Evolutionary conservation across 495 filamentous ascomycete genomes (phyloP).

Genomic region (Amphirosellinia nigrospora): DNA sequence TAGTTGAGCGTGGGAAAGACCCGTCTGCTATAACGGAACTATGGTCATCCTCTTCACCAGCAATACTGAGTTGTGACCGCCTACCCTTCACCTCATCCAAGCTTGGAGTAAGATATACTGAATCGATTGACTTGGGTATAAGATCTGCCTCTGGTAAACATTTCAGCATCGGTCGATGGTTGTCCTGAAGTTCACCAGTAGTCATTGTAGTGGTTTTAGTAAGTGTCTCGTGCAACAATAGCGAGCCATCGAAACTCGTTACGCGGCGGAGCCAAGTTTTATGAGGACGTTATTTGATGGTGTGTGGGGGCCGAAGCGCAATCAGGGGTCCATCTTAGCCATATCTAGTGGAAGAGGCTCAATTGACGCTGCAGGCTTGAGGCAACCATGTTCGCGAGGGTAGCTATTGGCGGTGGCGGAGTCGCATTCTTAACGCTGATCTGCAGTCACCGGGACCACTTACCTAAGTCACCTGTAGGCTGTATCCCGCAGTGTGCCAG

Average conservation of each 20-base stretch:
- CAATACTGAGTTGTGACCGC: background rate
- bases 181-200: constrained; percentile 1
- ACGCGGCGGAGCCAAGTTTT: constrained; percentile 2
- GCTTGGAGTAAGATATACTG: constrained; percentile 9
- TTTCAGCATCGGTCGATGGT: constrained; percentile 10
- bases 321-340: background rate
- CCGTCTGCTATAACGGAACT: constrained; percentile 12
- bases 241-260: background rate
- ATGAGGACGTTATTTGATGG: background rate
- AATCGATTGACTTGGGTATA: constrained; percentile 15
- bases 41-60: constrained; percentile 9
- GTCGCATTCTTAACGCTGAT: background rate
- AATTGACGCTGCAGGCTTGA: background rate
- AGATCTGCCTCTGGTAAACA: constrained; percentile 9
- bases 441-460: background rate
- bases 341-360: background rate
- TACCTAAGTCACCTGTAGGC: constrained; percentile 6
- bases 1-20: constrained; percentile 16
- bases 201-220: constrained; percentile 6
- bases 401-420: constrained; percentile 4
- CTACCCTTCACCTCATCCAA: constrained; percentile 13
- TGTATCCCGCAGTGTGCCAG: background rate
- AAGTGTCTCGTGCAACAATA: background rate
- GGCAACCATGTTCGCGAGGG: constrained; percentile 7
- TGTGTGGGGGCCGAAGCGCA: background rate